A percentile compares a stretch with the other conserved stretches of the same genome.
phyloP scores from a whole-genome alignment of 495 filamentous ascomycete genomes.

The Aspergillus heteromorphus region DNA sequence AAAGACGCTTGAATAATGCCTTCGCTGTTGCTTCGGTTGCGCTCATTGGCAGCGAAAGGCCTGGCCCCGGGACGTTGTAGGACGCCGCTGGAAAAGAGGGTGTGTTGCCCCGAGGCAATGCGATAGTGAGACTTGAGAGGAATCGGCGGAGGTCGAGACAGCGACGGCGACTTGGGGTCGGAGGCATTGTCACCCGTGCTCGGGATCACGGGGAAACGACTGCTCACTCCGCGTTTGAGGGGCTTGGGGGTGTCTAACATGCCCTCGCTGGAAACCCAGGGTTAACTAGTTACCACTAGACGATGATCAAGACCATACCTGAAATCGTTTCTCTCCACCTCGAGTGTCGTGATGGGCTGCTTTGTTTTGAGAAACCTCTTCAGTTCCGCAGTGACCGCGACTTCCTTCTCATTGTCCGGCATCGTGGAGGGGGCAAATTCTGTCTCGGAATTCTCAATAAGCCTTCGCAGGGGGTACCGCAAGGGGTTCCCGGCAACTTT shows the following conservation, averaged over 20 bases:
- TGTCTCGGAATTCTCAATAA: conserved; percentile 38
- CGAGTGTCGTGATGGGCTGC: conserved; percentile 45
- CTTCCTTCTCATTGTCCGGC: conserved; percentile 59
- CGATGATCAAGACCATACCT: conserved; percentile 41
- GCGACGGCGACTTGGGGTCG: conserved; percentile 57
- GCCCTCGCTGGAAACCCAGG: conserved; percentile 38
- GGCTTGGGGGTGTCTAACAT: conserved; percentile 68
- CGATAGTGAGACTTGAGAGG: conserved; percentile 74
- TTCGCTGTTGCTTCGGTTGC: conserved; percentile 86
- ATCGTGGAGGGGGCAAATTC: conserved; percentile 38
- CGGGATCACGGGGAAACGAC: conserved; percentile 79
- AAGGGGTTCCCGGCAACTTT: conserved; percentile 86
- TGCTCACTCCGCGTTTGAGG: conserved; percentile 65
- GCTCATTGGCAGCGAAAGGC: conserved; percentile 66
- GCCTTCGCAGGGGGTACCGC: conserved; percentile 38
- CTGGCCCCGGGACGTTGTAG: conserved; percentile 63
- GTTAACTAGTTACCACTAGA: conserved; percentile 1
- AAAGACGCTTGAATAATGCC: conserved; percentile 60
- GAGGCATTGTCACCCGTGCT: conserved; percentile 47
- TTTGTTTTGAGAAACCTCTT: conserved; percentile 70
- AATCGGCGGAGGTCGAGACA: conserved; percentile 64
- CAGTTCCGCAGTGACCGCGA: conserved; percentile 62
- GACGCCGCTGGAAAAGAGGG: conserved; percentile 49
- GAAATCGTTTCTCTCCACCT: conserved; percentile 59
- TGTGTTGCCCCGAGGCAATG: conserved; percentile 65